These are phyloP conservation scores for Senna tora DNA, from an alignment of 306 rosid genomes.

Conservation along the genomic window DNA sequence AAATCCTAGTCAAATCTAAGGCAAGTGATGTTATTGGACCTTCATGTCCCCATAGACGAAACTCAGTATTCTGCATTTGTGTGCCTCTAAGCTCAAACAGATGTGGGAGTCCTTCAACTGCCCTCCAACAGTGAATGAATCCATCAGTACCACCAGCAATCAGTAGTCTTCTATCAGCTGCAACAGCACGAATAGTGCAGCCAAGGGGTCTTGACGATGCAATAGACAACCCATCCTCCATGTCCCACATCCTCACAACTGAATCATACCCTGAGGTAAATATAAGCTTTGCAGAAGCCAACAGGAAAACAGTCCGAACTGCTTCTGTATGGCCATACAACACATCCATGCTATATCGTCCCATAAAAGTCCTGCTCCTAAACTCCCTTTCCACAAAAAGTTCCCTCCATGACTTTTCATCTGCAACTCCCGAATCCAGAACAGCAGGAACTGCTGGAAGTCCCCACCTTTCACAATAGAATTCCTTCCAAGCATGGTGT, in stretches of 20 bases:
- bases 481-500: conserved; percentile 94
- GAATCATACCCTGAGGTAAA: conserved; percentile 94
- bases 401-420: conserved; percentile 87
- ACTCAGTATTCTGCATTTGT: conserved; percentile 58
- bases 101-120: conserved; percentile 69
- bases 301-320: conserved; percentile 74
- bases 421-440: conserved; percentile 43
- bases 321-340: conserved; percentile 91
- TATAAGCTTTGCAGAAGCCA: conserved; percentile 80
- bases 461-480: conserved; percentile 94
- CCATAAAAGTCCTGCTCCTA: conserved; percentile 92
- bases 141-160: conserved; percentile 90
- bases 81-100: conserved; percentile 74
- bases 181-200: conserved; percentile 87
- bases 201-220: conserved; percentile 81
- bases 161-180: conserved; percentile 73
- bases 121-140: conserved; percentile 93
- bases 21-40: conserved; percentile 91
- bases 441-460: conserved; percentile 54
- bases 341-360: conserved; percentile 76
- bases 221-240: conserved; percentile 85
- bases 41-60: conserved; percentile 90
- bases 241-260: conserved; percentile 82
- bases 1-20: conserved; percentile 84
- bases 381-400: conserved; percentile 89